These are phyloP conservation scores for Themeda triandra DNA, from an alignment of 176 grass and related monocot species.

Conservation along the genomic window DNA sequence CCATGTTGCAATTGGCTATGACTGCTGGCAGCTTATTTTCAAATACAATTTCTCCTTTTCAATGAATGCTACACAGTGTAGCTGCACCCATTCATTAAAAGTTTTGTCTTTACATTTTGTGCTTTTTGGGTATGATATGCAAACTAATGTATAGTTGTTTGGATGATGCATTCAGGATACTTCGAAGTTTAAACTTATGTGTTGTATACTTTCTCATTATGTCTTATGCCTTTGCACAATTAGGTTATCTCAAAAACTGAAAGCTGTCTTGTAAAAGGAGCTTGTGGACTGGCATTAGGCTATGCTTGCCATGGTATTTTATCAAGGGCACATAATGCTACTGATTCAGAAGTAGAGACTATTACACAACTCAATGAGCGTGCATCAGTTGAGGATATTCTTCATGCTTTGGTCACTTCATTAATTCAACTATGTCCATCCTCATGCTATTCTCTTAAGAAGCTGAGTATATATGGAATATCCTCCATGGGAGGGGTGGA, in stretches of 20 bases:
- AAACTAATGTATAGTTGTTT: not conserved
- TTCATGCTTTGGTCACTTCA: constrained; percentile 47
- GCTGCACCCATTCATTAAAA: not conserved
- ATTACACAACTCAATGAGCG: constrained; percentile 37
- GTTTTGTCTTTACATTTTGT: not conserved
- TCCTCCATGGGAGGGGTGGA: constrained; percentile 33
- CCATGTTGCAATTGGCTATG: not conserved
- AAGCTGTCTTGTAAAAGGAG: constrained; percentile 85
- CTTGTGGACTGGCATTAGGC: constrained; percentile 74
- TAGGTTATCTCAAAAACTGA: constrained; percentile 74
- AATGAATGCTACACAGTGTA: not conserved
- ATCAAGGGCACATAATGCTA: constrained; percentile 38
- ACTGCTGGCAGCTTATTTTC: constrained; percentile 25
- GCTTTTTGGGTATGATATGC: not conserved
- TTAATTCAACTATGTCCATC: constrained; percentile 62
- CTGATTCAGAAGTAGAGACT: constrained; percentile 49
- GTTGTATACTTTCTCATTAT: constrained; percentile 20
- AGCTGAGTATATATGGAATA: constrained; percentile 44
- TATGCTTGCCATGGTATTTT: constrained; percentile 77
- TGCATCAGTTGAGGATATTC: constrained; percentile 56
- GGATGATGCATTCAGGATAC: not conserved
- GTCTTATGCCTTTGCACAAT: constrained; percentile 34
- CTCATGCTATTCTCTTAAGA: constrained; percentile 53
- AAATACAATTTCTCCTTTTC: constrained; percentile 1
- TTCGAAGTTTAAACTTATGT: constrained; percentile 21